Evolutionary conservation across 805 yeast species (phyloP).

Genomic region (Soucietia sequanensis): DNA sequence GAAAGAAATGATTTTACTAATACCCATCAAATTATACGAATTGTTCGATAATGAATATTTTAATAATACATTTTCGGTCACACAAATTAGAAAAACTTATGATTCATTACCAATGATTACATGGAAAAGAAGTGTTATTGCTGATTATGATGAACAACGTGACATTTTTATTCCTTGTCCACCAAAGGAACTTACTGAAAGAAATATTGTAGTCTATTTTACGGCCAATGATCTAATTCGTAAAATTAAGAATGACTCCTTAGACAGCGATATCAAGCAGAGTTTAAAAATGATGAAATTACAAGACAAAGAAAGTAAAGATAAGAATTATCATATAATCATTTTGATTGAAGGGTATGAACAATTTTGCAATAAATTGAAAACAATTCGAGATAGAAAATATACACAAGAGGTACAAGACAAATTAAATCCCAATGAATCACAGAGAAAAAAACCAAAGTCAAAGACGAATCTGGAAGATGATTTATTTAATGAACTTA

Average conservation of each 20-base stretch:
- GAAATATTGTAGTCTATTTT: slow-evolving; percentile 42
- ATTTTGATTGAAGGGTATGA: slow-evolving; percentile 51
- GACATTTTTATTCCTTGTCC: slow-evolving; percentile 58
- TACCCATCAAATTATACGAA: slow-evolving; percentile 29
- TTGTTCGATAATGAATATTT: slow-evolving; percentile 24
- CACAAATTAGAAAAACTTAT: slow-evolving; percentile 21
- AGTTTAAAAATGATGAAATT: neutral
- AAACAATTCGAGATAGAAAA: slow-evolving; percentile 42
- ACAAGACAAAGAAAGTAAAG: slow-evolving; percentile 1
- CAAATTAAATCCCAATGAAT: slow-evolving; percentile 8
- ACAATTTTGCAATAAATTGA: slow-evolving; percentile 43
- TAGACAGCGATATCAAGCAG: slow-evolving; percentile 6
- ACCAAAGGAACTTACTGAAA: slow-evolving; percentile 42
- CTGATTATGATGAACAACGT: slow-evolving; percentile 45
- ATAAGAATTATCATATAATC: slow-evolving; percentile 24
- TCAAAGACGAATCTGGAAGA: slow-evolving; percentile 1
- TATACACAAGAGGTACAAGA: slow-evolving; percentile 39
- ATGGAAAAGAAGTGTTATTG: slow-evolving; percentile 51
- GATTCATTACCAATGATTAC: slow-evolving; percentile 40
- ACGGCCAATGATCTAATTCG: slow-evolving; percentile 45
- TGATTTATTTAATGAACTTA: slow-evolving; percentile 6
- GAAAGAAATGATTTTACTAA: slow-evolving; percentile 46
- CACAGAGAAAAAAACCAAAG: slow-evolving; percentile 5
- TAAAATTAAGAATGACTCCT: slow-evolving; percentile 10
- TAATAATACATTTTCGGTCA: slow-evolving; percentile 12